These are phyloP conservation scores for Sphaerulina populicola DNA, from an alignment of 2,329 filamentous ascomycete species.

Conservation along the genomic window DNA sequence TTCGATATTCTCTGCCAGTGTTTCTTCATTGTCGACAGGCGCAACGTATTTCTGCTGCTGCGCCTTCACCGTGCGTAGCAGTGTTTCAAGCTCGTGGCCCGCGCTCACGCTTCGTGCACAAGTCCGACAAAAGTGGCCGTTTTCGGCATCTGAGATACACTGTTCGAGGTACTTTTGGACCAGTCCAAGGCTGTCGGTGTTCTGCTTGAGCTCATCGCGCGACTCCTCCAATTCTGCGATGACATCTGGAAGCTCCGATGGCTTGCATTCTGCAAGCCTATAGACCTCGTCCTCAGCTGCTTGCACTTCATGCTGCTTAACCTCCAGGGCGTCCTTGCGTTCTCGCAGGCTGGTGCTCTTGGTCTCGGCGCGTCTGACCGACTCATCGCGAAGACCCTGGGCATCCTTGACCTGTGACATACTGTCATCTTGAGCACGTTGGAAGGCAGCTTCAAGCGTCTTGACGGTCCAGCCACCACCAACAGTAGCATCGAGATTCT, in stretches of 20 bases:
- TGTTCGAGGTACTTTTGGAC: conserved; percentile 23
- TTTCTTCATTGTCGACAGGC: not conserved
- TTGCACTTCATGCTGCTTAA: conserved; percentile 55
- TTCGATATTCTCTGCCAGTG: conserved; percentile 51
- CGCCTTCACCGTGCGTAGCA: conserved; percentile 57
- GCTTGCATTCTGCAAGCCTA: conserved; percentile 41
- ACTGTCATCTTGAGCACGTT: conserved; percentile 53
- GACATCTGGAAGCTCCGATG: conserved; percentile 45
- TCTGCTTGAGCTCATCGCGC: conserved; percentile 56
- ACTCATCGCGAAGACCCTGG: conserved; percentile 61
- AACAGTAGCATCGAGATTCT: conserved; percentile 59
- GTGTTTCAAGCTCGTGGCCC: conserved; percentile 49
- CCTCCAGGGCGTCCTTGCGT: conserved; percentile 54
- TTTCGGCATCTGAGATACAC: conserved; percentile 44
- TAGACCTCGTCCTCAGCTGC: conserved; percentile 45
- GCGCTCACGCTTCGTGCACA: conserved; percentile 62
- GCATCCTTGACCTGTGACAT: conserved; percentile 53
- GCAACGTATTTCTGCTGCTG: conserved; percentile 18
- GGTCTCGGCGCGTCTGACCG: conserved; percentile 61
- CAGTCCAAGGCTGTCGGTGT: conserved; percentile 19
- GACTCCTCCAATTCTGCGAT: conserved; percentile 38
- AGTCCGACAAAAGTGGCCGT: conserved; percentile 65
- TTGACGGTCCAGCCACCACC: conserved; percentile 59
- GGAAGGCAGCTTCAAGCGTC: conserved; percentile 63
- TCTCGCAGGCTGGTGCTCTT: conserved; percentile 65